Evolutionary conservation across 2,329 filamentous ascomycete genomes (phyloP).

Genomic region (Amphichorda felina): DNA sequence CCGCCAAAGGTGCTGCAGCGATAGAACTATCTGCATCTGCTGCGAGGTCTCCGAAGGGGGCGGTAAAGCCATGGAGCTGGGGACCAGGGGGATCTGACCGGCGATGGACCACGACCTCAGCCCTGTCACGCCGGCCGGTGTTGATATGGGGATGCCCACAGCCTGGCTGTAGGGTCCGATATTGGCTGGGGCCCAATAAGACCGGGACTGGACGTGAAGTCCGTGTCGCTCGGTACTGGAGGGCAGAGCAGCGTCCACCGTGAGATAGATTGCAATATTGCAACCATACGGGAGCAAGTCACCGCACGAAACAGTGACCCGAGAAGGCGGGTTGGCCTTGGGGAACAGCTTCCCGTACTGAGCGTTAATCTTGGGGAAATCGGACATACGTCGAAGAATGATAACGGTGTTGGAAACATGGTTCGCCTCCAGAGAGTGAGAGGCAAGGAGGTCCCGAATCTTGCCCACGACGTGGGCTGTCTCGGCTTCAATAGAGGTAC

Average conservation of each 20-base stretch:
- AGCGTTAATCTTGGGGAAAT: conserved; percentile 65
- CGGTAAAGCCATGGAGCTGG: conserved; percentile 61
- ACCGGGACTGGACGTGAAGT: conserved; percentile 83
- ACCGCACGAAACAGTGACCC: conserved; percentile 75
- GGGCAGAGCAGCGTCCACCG: conserved; percentile 10
- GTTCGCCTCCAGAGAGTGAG: conserved; percentile 13
- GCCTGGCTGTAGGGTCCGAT: conserved; percentile 96
- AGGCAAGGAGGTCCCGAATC: conserved; percentile 26
- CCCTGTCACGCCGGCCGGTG: conserved; percentile 6
- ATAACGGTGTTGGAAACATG: conserved; percentile 48
- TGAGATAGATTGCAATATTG: conserved; percentile 48
- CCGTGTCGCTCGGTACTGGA: conserved; percentile 35
- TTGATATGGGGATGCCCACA: conserved; percentile 36
- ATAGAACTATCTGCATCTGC: conserved; percentile 51
- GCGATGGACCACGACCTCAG: conserved; percentile 52
- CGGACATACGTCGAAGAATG: conserved; percentile 65
- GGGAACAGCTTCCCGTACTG: conserved; percentile 67
- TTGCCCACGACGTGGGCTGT: conserved; percentile 33
- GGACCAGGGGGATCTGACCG: conserved; percentile 83
- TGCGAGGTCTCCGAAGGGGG: conserved; percentile 25
- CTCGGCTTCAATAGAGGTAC: conserved; percentile 30
- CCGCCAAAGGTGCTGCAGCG: conserved; percentile 82
- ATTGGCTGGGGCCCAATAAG: conserved; percentile 96
- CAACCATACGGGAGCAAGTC: conserved; percentile 45
- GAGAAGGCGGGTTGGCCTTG: conserved; percentile 69